Base-by-base conservation (phyloP, 1,284 basidiomycete species). In the Boletus sp. region DNA sequence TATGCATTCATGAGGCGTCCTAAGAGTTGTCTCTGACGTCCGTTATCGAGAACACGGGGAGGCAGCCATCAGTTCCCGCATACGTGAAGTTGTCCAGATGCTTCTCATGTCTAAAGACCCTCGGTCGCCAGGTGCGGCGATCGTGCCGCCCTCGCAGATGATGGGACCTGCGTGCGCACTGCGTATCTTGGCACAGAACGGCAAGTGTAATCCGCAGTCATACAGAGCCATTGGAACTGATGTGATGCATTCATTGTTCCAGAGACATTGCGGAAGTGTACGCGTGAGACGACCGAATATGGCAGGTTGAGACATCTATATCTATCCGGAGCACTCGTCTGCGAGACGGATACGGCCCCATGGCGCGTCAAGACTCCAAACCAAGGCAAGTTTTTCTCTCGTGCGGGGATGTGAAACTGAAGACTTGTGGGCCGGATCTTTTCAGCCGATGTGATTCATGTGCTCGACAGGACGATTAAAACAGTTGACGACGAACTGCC, bases 101-200 rank as follows among this genome's bases (percentile, higher is more conserved):
- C 56, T 61, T 35, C 49, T 65, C 2, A 51, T 50, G 0, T 30
- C 29, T 3, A n/a, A 13, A 30, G 29, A 30, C 14, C 6, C 29
- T 30, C 29, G 14, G 13, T 30, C 29, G 14, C 29, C 29, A 14
- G 14, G 16, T 6, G 17, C 7, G 13, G 12, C 12, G 12, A 6
- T 6, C 9, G 17, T 17, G 17, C 19, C 12, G 6, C 19, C 34
- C 13, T 20, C 34, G 7, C 35, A 41, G 56, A 59, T 61, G 56
- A 9, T 64, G 44, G 59, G 62, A 19, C 62, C 56, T 1, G 48
- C 60, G 29, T 62, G 53, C 23, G 56, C 62, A 4, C 27, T 61
- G 26, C 53, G 45, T 22, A 50, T 46, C 13, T 27, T 61, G 14
- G 59, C 47, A 3, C 59, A 50, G 29, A 47, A 56, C 10, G n/a